Conservation (phyloP, 805 yeast species). For the fission yeast (Schizosaccharomyces pombe) region ASM294v3 CU329670.1:534501-535000, state of each 20-base stretch:
- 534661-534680: background rate
- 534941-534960: conserved; percentile 16
- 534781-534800: conserved; percentile 50
- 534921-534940: conserved; percentile 18
- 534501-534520: too few relatives aligned
- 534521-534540: too few relatives aligned
- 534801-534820: conserved; percentile 31
- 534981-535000: conserved; percentile 68
- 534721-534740: conserved; percentile 8
- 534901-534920: conserved; percentile 15
- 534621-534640: background rate
- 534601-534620: too few relatives aligned
- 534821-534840: conserved; percentile 12
- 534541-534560: too few relatives aligned
- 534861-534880: conserved; percentile 12
- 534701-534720: background rate
- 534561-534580: too few relatives aligned
- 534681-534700: background rate
- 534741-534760: conserved; percentile 18
- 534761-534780: conserved; percentile 19
- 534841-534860: conserved; percentile 12
- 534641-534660: background rate
- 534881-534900: conserved; percentile 11
- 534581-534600: too few relatives aligned
- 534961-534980: conserved; percentile 55